phyloP scores from a whole-genome alignment of 1,284 basidiomycete genomes.

The Vanrija humicola region DNA sequence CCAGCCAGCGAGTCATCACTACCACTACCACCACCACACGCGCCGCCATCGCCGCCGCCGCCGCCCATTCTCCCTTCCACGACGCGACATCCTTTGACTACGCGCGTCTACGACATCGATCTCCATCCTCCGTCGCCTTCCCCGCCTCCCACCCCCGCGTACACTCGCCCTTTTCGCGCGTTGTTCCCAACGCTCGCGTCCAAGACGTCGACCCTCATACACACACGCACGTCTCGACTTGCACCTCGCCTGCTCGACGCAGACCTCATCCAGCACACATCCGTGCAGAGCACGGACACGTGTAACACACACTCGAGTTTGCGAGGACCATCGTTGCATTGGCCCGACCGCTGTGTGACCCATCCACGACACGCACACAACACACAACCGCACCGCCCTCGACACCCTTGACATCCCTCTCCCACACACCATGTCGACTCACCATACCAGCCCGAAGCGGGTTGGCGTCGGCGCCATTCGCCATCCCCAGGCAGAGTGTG shows the following conservation, averaged over 20 bases:
- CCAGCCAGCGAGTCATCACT: not conserved
- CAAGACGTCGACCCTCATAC: not conserved
- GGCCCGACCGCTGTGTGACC: not conserved
- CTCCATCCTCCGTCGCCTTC: too few species aligned
- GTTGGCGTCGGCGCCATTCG: constrained; percentile 38
- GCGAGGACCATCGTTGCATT: too few species aligned
- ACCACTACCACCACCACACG: not conserved
- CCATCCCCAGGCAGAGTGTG: constrained; percentile 47
- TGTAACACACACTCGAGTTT: not conserved
- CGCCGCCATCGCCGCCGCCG: too few species aligned
- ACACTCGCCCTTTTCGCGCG: not conserved
- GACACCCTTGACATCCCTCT: not conserved
- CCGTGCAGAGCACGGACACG: constrained; percentile 7
- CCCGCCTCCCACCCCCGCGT: not conserved
- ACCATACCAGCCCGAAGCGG: constrained; percentile 38
- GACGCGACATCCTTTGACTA: too few species aligned
- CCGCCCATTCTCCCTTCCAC: too few species aligned
- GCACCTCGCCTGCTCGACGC: not conserved
- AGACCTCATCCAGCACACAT: not conserved
- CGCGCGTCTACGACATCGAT: too few species aligned
- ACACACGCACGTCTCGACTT: not conserved
- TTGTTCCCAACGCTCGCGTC: not conserved
- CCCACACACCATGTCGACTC: constrained; percentile 22
- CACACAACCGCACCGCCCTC: not conserved
- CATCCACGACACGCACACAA: not conserved